These are phyloP conservation scores for Chaetomium cochliodes DNA, from an alignment of 495 filamentous ascomycete genomes.

Conservation along the genomic window DNA sequence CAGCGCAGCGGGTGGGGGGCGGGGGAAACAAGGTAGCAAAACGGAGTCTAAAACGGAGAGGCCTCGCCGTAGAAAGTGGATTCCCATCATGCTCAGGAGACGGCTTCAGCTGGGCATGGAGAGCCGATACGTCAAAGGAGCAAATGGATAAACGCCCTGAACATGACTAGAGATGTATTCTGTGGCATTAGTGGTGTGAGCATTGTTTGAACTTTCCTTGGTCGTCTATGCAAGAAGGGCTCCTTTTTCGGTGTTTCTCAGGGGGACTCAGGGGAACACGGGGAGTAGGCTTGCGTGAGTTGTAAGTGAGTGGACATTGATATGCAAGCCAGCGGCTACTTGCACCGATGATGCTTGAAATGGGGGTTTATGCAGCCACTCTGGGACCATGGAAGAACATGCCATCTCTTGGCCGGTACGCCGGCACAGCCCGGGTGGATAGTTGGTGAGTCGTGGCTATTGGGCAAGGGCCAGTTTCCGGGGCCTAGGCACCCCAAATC, in stretches of 20 bases:
- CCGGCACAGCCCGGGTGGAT: not conserved
- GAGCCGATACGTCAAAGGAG: conserved; percentile 40
- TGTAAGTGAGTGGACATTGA: not conserved
- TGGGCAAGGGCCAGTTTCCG: conserved; percentile 3
- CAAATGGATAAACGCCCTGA: conserved; percentile 31
- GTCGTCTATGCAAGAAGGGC: not conserved
- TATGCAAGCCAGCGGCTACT: not conserved
- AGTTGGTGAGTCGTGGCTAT: conserved; percentile 10
- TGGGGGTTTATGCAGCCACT: conserved; percentile 18
- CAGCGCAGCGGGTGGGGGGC: conserved; percentile 23
- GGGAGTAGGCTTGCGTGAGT: not conserved
- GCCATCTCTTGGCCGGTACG: conserved; percentile 1
- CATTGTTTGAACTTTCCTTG: not conserved
- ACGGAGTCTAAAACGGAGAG: conserved; percentile 23
- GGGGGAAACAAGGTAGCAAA: conserved; percentile 6
- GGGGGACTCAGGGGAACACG: too few relatives aligned
- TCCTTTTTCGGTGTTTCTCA: too few relatives aligned
- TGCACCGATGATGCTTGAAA: not conserved
- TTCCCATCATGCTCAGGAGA: conserved; percentile 35
- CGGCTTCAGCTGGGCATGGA: conserved; percentile 42
- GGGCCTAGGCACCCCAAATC: not conserved
- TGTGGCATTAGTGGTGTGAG: conserved; percentile 1
- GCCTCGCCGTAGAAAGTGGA: conserved; percentile 25
- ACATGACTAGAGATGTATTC: conserved; percentile 28
- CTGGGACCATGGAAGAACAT: not conserved